phyloP scores from a whole-genome alignment of 139 green algal species.

The Tetradesmus lagerheimii region DNA sequence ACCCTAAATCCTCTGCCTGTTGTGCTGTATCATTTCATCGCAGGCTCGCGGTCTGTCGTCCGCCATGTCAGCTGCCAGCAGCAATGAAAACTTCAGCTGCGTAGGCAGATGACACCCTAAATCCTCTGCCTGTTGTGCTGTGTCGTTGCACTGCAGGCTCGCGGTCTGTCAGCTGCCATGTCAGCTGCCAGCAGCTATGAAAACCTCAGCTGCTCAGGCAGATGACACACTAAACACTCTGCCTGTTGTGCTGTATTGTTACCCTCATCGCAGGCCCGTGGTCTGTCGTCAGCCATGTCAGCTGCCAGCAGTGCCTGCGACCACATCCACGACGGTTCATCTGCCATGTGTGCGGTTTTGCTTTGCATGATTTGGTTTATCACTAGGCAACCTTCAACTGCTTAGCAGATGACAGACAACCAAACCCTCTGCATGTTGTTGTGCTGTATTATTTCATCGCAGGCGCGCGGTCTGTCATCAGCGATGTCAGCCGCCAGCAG shows the following conservation, averaged over 20 bases:
- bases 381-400: too few species aligned
- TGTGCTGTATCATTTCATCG: neutral
- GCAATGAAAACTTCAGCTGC: too few species aligned
- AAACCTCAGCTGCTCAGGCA: too few species aligned
- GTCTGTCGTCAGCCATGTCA: conserved; percentile 89
- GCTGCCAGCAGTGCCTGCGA: conserved; percentile 92
- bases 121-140: neutral
- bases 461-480: conserved; percentile 85
- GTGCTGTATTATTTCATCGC: neutral
- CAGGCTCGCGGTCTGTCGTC: conserved; percentile 84
- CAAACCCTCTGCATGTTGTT: neutral
- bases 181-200: conserved; percentile 92
- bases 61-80: conserved; percentile 91
- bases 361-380: too few species aligned
- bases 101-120: too few species aligned
- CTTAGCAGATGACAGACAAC: too few species aligned
- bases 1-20: conserved; percentile 40
- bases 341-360: neutral
- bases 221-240: too few species aligned
- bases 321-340: conserved; percentile 83
- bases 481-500: conserved; percentile 91
- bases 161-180: conserved; percentile 88
- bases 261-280: conserved; percentile 77
- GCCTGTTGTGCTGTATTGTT: neutral
- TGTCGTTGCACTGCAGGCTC: conserved; percentile 68